Percentiles rank a stretch among this genome's conserved stretches.
phyloP scores from a whole-genome alignment of 2,329 filamentous ascomycete genomes.

The Aspergillus unguis region DNA sequence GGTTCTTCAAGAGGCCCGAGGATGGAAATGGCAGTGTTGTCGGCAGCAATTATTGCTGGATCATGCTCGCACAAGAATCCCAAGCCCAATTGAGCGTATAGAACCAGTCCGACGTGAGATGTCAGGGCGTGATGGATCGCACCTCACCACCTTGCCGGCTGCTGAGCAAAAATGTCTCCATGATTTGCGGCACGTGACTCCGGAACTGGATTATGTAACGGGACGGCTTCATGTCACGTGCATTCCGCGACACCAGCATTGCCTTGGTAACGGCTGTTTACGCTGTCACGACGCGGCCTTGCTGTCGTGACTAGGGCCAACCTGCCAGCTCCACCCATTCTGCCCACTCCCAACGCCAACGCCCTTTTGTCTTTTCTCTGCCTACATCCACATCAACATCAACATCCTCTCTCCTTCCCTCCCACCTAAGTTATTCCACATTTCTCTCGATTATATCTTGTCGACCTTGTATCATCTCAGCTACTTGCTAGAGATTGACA shows the following conservation, averaged over 20 bases:
- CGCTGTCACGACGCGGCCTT: too few species aligned
- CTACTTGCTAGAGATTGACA: slow-evolving; percentile 22
- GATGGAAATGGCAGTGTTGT: neutral
- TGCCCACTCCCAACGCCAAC: slow-evolving; percentile 8
- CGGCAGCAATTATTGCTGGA: slow-evolving; percentile 10
- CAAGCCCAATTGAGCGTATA: slow-evolving; percentile 2
- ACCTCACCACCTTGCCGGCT: neutral
- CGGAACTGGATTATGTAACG: slow-evolving; percentile 20
- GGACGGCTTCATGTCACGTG: too few species aligned
- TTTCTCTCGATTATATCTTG: slow-evolving; percentile 17
- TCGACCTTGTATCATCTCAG: slow-evolving; percentile 20
- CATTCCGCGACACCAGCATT: neutral
- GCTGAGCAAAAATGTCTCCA: slow-evolving; percentile 24
- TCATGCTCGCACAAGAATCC: slow-evolving; percentile 12
- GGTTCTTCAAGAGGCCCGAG: slow-evolving; percentile 8
- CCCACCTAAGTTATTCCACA: slow-evolving; percentile 14
- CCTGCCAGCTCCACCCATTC: slow-evolving; percentile 10
- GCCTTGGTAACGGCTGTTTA: slow-evolving; percentile 17
- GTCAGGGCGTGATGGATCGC: too few species aligned
- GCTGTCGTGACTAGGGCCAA: neutral
- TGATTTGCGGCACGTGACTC: slow-evolving; percentile 15
- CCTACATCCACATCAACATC: slow-evolving; percentile 28
- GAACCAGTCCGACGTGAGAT: too few species aligned
- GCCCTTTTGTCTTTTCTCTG: slow-evolving; percentile 18
- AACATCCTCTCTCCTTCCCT: slow-evolving; percentile 28